A percentile compares a stretch with the other conserved stretches of the same genome.
Evolutionary conservation across 441 rosid species (phyloP).

Genomic region (Corymbia citriodora): DNA sequence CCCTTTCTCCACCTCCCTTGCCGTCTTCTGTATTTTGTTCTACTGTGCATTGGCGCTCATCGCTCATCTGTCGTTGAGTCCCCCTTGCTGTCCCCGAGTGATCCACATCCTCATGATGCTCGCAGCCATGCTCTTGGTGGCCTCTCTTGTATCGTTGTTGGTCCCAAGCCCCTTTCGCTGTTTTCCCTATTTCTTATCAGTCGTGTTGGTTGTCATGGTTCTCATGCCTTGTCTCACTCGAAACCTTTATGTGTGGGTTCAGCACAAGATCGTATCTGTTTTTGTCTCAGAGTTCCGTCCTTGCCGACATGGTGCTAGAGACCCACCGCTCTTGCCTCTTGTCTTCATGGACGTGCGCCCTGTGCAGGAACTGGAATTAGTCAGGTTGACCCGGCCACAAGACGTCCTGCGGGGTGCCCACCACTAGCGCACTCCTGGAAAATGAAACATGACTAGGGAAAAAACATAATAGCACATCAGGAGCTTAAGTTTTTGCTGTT

Average conservation of each 20-base stretch:
- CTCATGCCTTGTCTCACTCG: background rate
- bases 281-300: accelerated
- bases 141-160: background rate
- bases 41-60: background rate
- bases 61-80: background rate
- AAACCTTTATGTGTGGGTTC: background rate
- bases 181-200: background rate
- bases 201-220: accelerated
- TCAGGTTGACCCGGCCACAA: background rate
- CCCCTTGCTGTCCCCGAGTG: background rate
- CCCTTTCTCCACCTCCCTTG: background rate
- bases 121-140: accelerated
- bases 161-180: background rate
- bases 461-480: no score
- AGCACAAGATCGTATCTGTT: background rate
- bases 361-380: background rate
- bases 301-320: background rate
- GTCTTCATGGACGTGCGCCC: background rate
- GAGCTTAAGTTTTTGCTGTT: no score
- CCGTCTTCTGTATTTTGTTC: background rate
- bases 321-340: background rate
- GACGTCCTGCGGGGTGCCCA: background rate
- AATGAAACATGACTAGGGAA: no score
- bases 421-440: accelerated
- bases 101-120: background rate